Percentiles rank a stretch among this genome's conserved stretches.
phyloP scores from a whole-genome alignment of 495 filamentous ascomycete species.

The Hypoxylon perforatum region DNA sequence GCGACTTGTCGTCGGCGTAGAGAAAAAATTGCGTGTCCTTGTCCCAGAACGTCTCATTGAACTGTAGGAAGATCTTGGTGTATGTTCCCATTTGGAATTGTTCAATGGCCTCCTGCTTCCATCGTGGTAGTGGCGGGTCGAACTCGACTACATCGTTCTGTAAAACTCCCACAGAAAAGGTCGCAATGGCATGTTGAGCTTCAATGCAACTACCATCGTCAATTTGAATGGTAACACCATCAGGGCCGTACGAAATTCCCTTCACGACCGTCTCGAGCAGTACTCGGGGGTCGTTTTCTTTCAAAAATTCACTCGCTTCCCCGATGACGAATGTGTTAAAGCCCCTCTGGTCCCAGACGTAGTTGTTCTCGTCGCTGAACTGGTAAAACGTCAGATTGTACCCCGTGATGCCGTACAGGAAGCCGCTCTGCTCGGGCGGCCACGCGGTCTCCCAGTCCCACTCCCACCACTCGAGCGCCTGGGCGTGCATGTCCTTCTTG shows the following conservation, averaged over 20 bases:
- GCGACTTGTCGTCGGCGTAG: conserved; percentile 70
- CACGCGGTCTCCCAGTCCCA: conserved; percentile 67
- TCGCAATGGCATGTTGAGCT: conserved; percentile 60
- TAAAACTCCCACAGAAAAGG: conserved; percentile 69
- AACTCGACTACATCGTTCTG: conserved; percentile 73
- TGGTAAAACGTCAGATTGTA: conserved; percentile 54
- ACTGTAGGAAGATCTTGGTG: conserved; percentile 83
- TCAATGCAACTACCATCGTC: conserved; percentile 68
- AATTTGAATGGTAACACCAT: conserved; percentile 68
- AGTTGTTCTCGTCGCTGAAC: conserved; percentile 69
- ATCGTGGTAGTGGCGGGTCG: conserved; percentile 68
- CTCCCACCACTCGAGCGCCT: conserved; percentile 71
- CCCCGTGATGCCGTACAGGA: conserved; percentile 45
- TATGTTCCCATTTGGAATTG: conserved; percentile 80
- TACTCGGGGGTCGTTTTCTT: conserved; percentile 66
- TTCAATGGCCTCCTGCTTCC: conserved; percentile 74
- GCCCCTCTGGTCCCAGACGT: conserved; percentile 74
- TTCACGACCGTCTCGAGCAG: conserved; percentile 70
- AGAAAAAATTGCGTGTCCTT: conserved; percentile 73
- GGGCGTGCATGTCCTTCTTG: conserved; percentile 64
- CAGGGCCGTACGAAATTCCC: conserved; percentile 64
- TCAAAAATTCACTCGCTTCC: conserved; percentile 72
- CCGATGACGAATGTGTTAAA: conserved; percentile 71
- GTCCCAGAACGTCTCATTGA: conserved; percentile 78
- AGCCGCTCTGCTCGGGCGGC: conserved; percentile 53